phyloP scores from a whole-genome alignment of 1,284 basidiomycete genomes.

The Melampsora abietis-canadensis region DNA sequence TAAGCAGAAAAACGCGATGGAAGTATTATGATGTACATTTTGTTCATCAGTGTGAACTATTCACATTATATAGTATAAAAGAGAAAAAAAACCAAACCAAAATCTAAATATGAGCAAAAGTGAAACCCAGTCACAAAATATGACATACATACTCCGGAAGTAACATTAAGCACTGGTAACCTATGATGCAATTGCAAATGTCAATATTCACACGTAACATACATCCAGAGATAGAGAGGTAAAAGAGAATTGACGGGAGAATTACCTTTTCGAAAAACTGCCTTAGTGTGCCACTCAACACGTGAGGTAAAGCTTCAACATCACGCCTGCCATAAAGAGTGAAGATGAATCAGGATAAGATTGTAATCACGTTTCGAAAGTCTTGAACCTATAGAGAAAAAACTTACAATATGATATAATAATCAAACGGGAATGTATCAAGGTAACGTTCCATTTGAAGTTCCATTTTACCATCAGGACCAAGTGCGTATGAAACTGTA shows the following conservation, averaged over 20 bases:
- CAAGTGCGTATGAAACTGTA: slow-evolving; percentile 78
- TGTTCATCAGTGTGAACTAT: no score
- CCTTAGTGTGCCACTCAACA: slow-evolving; percentile 82
- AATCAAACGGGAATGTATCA: slow-evolving; percentile 97
- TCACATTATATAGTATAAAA: no score
- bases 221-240: background rate
- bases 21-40: no score
- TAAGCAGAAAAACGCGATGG: no score
- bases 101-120: no score
- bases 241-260: background rate
- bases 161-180: background rate
- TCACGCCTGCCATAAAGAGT: slow-evolving; percentile 53
- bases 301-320: slow-evolving; percentile 86
- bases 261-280: slow-evolving; percentile 62
- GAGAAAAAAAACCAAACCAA: no score
- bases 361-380: background rate
- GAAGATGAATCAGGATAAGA: slow-evolving; percentile 3
- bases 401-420: slow-evolving; percentile 80
- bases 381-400: background rate
- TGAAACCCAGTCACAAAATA: no score
- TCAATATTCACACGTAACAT: background rate
- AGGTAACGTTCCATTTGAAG: slow-evolving; percentile 83
- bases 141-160: no score
- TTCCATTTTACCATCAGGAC: slow-evolving; percentile 76
- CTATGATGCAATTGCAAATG: background rate